These are phyloP conservation scores for Colletotrichum zoysiae DNA, from an alignment of 2,329 filamentous ascomycete species.

Conservation along the genomic window DNA sequence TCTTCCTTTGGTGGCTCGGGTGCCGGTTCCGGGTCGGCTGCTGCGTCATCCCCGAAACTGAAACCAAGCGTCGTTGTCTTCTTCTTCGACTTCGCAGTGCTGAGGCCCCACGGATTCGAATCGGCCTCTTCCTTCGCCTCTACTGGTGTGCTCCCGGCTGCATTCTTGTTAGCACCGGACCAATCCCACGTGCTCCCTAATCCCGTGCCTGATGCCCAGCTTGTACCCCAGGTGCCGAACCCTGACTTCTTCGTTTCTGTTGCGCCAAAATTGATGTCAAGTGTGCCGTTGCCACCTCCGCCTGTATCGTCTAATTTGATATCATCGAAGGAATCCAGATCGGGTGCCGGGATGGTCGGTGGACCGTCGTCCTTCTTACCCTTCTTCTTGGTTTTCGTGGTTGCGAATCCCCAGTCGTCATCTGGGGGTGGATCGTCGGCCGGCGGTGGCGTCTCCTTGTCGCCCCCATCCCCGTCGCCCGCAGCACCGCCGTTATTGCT, in stretches of 20 bases:
- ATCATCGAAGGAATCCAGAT: constrained; percentile 69
- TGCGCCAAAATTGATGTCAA: constrained; percentile 68
- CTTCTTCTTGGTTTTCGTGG: constrained; percentile 67
- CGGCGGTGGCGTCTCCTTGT: constrained; percentile 45
- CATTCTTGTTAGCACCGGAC: constrained; percentile 52
- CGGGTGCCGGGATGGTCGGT: constrained; percentile 47
- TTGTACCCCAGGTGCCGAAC: constrained; percentile 71
- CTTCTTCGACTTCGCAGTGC: constrained; percentile 64
- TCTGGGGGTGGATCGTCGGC: constrained; percentile 58
- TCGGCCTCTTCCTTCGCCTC: constrained; percentile 58
- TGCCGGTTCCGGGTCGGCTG: constrained; percentile 26
- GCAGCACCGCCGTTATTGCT: constrained; percentile 36
- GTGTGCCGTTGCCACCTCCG: constrained; percentile 55
- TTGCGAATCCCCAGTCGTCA: constrained; percentile 65
- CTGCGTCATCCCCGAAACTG: constrained; percentile 55
- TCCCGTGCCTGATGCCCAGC: constrained; percentile 65
- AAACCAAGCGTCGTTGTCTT: constrained; percentile 61
- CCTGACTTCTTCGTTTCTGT: constrained; percentile 56
- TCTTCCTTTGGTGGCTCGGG: constrained; percentile 44
- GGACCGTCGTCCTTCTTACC: constrained; percentile 59
- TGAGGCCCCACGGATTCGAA: constrained; percentile 63
- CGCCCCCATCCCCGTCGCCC: constrained; percentile 45
- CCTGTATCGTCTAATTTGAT: constrained; percentile 73
- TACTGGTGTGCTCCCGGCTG: constrained; percentile 49
- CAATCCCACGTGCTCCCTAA: constrained; percentile 56